Evolutionary conservation across 148 eudicot species (phyloP), one percentile per base, ranked within the genome.

Genomic region (Persicaria tinctoria): DNA sequence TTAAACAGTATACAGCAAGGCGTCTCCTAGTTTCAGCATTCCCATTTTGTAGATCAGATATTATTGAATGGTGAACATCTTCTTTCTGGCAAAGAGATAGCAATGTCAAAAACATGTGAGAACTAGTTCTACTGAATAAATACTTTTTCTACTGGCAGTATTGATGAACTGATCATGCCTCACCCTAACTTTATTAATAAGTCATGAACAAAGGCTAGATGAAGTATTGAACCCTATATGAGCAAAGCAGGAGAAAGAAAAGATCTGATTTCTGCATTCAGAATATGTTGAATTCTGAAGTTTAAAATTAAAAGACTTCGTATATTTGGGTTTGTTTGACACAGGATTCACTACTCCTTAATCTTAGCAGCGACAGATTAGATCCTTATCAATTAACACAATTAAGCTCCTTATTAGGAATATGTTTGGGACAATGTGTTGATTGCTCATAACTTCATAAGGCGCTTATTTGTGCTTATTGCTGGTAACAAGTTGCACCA

Each of bases 51-150:
- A 96, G 88, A 80, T 96, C 99, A 71, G 99, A 86, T 84, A 96
- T 96, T 71, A 96, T 96, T 62, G 99, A 96, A 82, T 96, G 99
- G 85, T 96, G 99, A 72, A 96, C 99, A 84, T 96, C 99, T 85
- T 96, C 99, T 89, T 96, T 96, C 99, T 96, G 96, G 41, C 41
- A 2, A 1, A 32, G 41, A 32, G 41, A 32, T 32, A 32, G 2
- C 41, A 32, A 32, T 32, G 41, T 32, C 41, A 2, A 32, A 2
- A 32, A 78, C 23, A 6, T 17, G 9, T 17, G 38, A 3, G 63
- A 57, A 3, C 70, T 38, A 41, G 4, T 12, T 20, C 23, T 20
- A 8, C 44, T 20, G 1, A 13, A 66, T 63, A 63, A 63, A 16
- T 38, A 11, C 12, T 63, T 27, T 2, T 8, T 57, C 16, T 27